These are phyloP conservation scores for Xerocomus nothofagi DNA, from an alignment of 1,284 basidiomycete species.

Conservation along the genomic window DNA sequence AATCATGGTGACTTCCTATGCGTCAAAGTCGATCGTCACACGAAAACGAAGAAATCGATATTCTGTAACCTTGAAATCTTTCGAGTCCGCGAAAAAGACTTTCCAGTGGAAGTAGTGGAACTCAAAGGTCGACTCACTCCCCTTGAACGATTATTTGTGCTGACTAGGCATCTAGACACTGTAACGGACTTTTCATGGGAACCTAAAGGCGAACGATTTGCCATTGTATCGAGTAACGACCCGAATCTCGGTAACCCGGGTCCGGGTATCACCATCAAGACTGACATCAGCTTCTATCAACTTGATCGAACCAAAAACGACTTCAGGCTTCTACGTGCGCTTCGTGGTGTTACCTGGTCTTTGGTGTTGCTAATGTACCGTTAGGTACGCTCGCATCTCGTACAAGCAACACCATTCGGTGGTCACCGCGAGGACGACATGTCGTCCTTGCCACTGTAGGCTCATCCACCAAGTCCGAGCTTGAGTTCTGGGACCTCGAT, in stretches of 20 bases:
- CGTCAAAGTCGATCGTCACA: slow-evolving; percentile 99
- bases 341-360: slow-evolving; percentile 5
- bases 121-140: slow-evolving; percentile 69
- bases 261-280: slow-evolving; percentile 92
- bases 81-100: slow-evolving; percentile 96
- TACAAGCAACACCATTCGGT: slow-evolving; percentile 93
- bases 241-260: slow-evolving; percentile 89
- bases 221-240: slow-evolving; percentile 93
- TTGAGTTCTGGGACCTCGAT: slow-evolving; percentile 99
- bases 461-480: slow-evolving; percentile 92
- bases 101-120: slow-evolving; percentile 97
- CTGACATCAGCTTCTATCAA: slow-evolving; percentile 96
- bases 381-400: slow-evolving; percentile 80
- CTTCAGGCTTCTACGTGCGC: slow-evolving; percentile 85
- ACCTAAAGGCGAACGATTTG: slow-evolving; percentile 94
- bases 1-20: slow-evolving; percentile 99
- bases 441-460: slow-evolving; percentile 96
- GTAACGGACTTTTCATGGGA: slow-evolving; percentile 99
- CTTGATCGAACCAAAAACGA: slow-evolving; percentile 93
- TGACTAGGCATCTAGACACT: slow-evolving; percentile 62
- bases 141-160: slow-evolving; percentile 3
- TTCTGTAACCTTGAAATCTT: slow-evolving; percentile 99
- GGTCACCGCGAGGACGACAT: slow-evolving; percentile 97
- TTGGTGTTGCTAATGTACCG: slow-evolving; percentile 5
- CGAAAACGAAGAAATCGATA: slow-evolving; percentile 98